Evolutionary conservation across 2,329 filamentous ascomycete genomes (phyloP), one percentile per base, ranked within the genome.

Genomic region (Colletotrichum sp.): DNA sequence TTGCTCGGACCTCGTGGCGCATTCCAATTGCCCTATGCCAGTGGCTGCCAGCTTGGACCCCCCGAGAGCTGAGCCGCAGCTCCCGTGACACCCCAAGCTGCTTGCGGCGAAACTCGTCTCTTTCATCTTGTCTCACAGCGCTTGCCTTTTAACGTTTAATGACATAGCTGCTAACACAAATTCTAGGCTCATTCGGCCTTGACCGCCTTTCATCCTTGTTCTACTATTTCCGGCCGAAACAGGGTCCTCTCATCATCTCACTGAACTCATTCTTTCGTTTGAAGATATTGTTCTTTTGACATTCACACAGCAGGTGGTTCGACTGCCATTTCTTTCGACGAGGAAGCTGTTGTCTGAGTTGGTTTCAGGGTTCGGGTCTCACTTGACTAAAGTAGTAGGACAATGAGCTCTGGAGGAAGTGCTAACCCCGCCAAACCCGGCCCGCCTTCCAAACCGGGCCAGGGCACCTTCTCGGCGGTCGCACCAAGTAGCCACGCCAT

Each of bases 401-500:
- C 80, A 77, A 92, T 92, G 90, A 92, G 86, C 82, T 86, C 89
- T 71, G 74, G 74, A 24, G 73, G 73, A 38, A 69, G 43, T 68
- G 64, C 70, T 77, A 84, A 83, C 79, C 84, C 85, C 71, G 82
- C 85, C 79, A 93, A 92, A 81, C 79, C 88, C 75, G 87, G 86
- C 77, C 84, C 88, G 79, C 82, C 86, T 77, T 84, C 87, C 32
- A 93, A 91, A 85, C 85, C 87, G 76, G 89, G 86, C 81, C 87
- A 88, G 80, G 84, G 85, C 74, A 83, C 83, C 77, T 84, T 87
- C 81, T 80, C 88, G 79, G 79, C 85, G 77, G 84, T 87, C 78
- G 84, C 90, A 70, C 87, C 91, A 26, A 92, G 85, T 79, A 93
- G 88, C 80, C 92, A 94, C 75, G 92, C 92, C 52, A 87, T 93